Conservation (phyloP, 2,329 filamentous ascomycete genomes). For the Trichoderma sp. region DNA sequence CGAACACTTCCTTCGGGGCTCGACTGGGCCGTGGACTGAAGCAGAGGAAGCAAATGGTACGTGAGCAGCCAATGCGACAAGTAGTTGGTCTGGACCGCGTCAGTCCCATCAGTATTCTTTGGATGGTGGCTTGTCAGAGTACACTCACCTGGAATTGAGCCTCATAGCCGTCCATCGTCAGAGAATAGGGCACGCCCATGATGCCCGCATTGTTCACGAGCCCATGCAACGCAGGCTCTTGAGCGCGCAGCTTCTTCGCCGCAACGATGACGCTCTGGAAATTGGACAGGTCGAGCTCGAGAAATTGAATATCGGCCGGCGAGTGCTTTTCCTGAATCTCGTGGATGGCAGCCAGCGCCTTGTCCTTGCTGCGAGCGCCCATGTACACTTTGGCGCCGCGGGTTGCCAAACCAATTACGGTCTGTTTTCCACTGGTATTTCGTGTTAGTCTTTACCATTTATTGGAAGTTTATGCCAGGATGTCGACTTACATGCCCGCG, state of each 20-base stretch:
- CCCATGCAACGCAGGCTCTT: constrained; percentile 40
- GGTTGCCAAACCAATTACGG: constrained; percentile 42
- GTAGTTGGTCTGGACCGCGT: constrained; percentile 44
- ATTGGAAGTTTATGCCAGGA: no score
- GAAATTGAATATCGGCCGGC: constrained; percentile 39
- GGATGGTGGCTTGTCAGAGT: not conserved
- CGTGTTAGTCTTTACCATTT: not conserved
- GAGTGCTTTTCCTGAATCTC: constrained; percentile 40
- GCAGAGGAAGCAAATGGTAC: constrained; percentile 42
- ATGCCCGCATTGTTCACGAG: constrained; percentile 48
- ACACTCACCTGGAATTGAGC: constrained; percentile 40
- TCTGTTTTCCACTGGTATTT: constrained; percentile 39
- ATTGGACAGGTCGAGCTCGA: constrained; percentile 42
- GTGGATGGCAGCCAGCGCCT: constrained; percentile 39
- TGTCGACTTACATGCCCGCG: constrained; percentile 46
- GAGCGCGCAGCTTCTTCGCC: constrained; percentile 37
- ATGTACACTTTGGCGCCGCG: constrained; percentile 48
- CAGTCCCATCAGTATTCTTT: not conserved
- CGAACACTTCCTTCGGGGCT: constrained; percentile 28
- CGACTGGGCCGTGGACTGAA: constrained; percentile 38
- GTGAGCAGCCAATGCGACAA: constrained; percentile 48
- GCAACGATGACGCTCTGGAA: constrained; percentile 44
- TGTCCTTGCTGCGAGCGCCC: constrained; percentile 42
- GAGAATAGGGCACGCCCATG: constrained; percentile 39
- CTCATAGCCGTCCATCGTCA: constrained; percentile 43